Evolutionary conservation across 345 rosid genomes (phyloP).

Genomic region (Brassica juncea): DNA sequence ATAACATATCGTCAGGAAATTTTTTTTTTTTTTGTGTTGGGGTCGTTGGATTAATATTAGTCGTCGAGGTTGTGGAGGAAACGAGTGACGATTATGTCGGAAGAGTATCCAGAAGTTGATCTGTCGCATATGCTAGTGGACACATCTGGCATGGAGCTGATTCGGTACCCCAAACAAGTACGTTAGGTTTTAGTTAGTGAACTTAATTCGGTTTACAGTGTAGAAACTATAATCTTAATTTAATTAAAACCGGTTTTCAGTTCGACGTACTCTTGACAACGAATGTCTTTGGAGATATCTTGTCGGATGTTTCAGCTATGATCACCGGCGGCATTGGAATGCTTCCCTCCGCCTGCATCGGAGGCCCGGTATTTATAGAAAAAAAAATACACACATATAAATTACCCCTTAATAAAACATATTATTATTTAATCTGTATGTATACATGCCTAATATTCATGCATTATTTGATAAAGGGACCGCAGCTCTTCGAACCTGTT

Average conservation of each 20-base stretch:
- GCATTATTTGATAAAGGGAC: background rate
- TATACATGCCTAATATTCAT: background rate
- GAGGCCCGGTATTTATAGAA: background rate
- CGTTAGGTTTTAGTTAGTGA: background rate
- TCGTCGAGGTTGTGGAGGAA: background rate
- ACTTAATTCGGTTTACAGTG: background rate
- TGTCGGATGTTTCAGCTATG: conserved; percentile 1
- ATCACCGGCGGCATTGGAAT: conserved; percentile 9
- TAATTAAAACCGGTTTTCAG: background rate
- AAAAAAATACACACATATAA: background rate
- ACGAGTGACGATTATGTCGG: background rate
- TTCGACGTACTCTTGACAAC: conserved; percentile 6
- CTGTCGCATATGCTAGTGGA: background rate
- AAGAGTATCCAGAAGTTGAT: background rate
- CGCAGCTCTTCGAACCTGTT: background rate
- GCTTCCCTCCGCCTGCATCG: conserved; percentile 6
- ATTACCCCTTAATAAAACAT: background rate
- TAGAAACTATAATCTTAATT: background rate
- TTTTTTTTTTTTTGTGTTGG: background rate
- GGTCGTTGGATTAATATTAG: background rate
- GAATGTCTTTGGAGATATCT: background rate
- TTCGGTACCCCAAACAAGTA: conserved; percentile 1
- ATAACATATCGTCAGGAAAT: background rate
- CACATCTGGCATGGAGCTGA: conserved; percentile 5
- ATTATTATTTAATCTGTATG: no score